Evolutionary conservation across 768 basidiomycete genomes (phyloP), one percentile per base, ranked within the genome.

Genomic region (Pisolithus sp.): DNA sequence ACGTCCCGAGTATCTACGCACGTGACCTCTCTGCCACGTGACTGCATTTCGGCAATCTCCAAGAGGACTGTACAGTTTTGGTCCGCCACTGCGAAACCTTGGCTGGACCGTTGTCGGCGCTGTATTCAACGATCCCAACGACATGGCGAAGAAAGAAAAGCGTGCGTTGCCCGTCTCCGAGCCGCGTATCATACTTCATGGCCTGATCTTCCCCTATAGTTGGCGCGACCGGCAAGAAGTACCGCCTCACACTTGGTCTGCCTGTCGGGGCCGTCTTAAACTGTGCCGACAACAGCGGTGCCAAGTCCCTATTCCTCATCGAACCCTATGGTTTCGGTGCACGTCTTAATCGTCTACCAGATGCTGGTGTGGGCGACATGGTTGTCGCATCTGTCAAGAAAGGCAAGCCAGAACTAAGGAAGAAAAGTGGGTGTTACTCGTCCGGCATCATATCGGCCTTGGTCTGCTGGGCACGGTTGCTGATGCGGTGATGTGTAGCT

Each of bases 271-370:
- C 93, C 60, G 93, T 96, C 57, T 77, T 96, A 67, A 95, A 95
- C 73, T 96, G 96, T 73, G 93, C 93, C 47, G 96, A 99, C 79
- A 99, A 99, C 85, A 92, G 89, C 66, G 96, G 96, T 59, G 96
- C 95, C 60, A 99, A 97, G 77, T 92, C 87, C 51, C 80, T 96
- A 58, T 96, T 76, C 74, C 69, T 98, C 67, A 98, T 99, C 67
- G 92, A 95, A 72, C 92, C 96, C 50, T 93, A 83, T 67, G 90
- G 94, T 49, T 90, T 89, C 70, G 96, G 96, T 71, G 88, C 96
- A 58, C 93, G 88, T 70, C 82, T 98, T 46, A 98, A 98, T 83
- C 82, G 96, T 73, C 80, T 98, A 55, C 96, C 96, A 57, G 95
- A 96, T 71, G 93, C 89, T 56, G 87, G 86, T 78, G 89, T 91